Conservation (phyloP, 768 basidiomycete species). For the Daedalea quercina region DNA sequence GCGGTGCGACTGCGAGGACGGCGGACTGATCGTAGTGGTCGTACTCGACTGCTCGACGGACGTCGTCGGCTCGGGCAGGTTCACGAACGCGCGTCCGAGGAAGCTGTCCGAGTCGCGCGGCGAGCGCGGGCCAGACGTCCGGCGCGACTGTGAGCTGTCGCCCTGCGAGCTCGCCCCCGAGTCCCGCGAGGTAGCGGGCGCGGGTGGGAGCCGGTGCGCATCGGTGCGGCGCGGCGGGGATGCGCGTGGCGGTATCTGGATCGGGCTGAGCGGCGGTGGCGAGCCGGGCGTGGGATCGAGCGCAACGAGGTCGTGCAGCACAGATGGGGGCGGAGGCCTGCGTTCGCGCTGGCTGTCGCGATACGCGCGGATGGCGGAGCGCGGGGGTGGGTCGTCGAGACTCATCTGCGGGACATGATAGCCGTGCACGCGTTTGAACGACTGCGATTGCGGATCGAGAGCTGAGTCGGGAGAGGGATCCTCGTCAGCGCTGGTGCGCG, state of each 20-base stretch:
- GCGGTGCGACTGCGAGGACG: constrained; percentile 20
- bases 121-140: background rate
- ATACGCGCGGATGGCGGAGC: constrained; percentile 26
- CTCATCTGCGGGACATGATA: constrained; percentile 13
- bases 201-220: background rate
- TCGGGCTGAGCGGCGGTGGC: background rate
- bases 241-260: background rate
- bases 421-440: constrained; percentile 9
- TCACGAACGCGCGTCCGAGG: constrained; percentile 16
- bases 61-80: constrained; percentile 11
- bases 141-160: background rate
- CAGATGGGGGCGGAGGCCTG: background rate
- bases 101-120: constrained; percentile 17
- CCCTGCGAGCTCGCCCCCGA: background rate
- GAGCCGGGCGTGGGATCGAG: background rate
- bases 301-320: background rate
- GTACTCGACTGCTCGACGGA: constrained; percentile 11
- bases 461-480: constrained; percentile 1
- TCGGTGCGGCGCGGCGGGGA: background rate
- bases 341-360: constrained; percentile 14
- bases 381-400: constrained; percentile 36
- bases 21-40: no score
- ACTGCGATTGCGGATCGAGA: constrained; percentile 4
- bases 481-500: constrained; percentile 6
- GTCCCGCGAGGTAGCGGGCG: background rate